These are phyloP conservation scores for Stagonosporopsis cucurbitacearum DNA, from an alignment of 2,329 filamentous ascomycete genomes.

Conservation along the genomic window DNA sequence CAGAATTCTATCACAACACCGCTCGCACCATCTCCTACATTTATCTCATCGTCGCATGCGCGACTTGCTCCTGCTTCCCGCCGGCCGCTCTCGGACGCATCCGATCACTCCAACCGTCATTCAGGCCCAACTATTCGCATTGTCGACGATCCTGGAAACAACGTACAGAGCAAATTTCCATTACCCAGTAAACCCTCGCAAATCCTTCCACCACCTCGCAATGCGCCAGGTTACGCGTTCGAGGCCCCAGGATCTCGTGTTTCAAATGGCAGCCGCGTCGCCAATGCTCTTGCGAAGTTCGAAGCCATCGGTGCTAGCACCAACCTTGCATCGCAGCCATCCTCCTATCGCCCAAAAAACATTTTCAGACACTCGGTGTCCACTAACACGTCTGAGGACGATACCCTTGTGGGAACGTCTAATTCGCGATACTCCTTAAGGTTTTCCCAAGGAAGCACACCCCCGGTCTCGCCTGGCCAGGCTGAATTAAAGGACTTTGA, in stretches of 20 bases:
- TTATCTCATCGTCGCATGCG: constrained; percentile 34
- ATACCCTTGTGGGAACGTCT: constrained; percentile 46
- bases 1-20: constrained; percentile 34
- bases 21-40: constrained; percentile 39
- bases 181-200: constrained; percentile 50
- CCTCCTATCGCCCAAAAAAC: constrained; percentile 42
- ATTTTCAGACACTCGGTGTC: constrained; percentile 46
- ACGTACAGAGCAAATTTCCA: constrained; percentile 50
- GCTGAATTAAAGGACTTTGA: constrained; percentile 39
- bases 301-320: constrained; percentile 37
- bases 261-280: constrained; percentile 48
- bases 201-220: constrained; percentile 48
- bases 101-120: constrained; percentile 47
- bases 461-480: constrained; percentile 44
- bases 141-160: constrained; percentile 45
- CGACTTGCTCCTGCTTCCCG: constrained; percentile 43
- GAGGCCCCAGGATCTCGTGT: constrained; percentile 47
- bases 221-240: constrained; percentile 48
- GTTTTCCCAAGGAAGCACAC: constrained; percentile 49
- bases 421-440: constrained; percentile 47
- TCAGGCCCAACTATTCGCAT: constrained; percentile 51
- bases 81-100: constrained; percentile 48
- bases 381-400: constrained; percentile 48
- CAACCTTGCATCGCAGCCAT: constrained; percentile 42
- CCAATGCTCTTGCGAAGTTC: constrained; percentile 49